Evolutionary conservation across 2,329 filamentous ascomycete genomes (phyloP), one percentile per base, ranked within the genome.

Genomic region (Penicillium sp.): DNA sequence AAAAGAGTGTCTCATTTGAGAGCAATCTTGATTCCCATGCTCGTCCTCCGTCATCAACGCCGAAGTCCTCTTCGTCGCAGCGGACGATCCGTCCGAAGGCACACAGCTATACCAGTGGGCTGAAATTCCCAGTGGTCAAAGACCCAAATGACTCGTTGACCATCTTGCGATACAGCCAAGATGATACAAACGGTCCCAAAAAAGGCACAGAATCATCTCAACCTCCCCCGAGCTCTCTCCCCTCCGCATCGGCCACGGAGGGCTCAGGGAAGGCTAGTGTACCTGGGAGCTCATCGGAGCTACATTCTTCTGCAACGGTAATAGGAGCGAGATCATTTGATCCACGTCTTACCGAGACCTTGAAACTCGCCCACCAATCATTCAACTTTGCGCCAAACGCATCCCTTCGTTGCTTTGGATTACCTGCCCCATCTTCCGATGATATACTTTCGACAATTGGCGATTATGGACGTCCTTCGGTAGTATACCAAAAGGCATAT

Each of bases 401-500:
- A 27, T 61, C 46, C 38, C 55, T 69, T 13, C 65, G 55, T 55
- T 67, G 62, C 57, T 70, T 69, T 52, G 59, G 57, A 40, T 51
- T 48, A 31, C 38, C 62, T 5, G 61, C 66, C 21, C 74, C 75
- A 11, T 57, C 54, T 8, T 38, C 43, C 58, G 76, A 32, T 42
- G 81, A 78, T 62, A 76, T 91, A 1, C 67, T 75, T 3, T 75
- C 76, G 1, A 88, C 85, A 0, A 80, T 91, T 69, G 72, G 61
- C 69, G 58, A 78, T n/a, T 72, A 79, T 53, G 80, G 80, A 11
- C 74, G 86, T 8, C 88, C 89, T 0, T 79, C 87, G 54, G 81
- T 89, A 13, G 82, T 97, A 45, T 95, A 96, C 59, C 89, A 92
- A 70, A 87, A 92, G 67, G 87, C 92, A 0, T 92, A 88, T 66